phyloP scores from a whole-genome alignment of 2,329 filamentous ascomycete species.

The Aspergillus fructus region DNA sequence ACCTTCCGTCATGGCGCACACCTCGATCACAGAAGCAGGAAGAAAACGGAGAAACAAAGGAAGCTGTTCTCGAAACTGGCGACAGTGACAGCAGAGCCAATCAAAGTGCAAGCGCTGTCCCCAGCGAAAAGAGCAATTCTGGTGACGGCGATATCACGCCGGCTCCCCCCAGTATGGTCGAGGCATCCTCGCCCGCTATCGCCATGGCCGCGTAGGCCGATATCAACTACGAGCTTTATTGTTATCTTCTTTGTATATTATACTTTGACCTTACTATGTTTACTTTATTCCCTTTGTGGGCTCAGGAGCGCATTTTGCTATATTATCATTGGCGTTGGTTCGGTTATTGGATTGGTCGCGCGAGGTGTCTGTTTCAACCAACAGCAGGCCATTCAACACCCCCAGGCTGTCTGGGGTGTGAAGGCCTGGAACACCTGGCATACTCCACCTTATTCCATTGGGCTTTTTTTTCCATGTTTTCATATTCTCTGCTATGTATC shows the following conservation, averaged over 20 bases:
- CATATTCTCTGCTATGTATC: neutral
- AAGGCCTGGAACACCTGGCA: neutral
- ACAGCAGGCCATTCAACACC: neutral
- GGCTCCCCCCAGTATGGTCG: constrained; percentile 47
- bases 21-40: constrained; percentile 40
- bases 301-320: constrained; percentile 7
- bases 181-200: constrained; percentile 53
- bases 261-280: constrained; percentile 11
- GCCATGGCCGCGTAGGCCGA: constrained; percentile 36
- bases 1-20: constrained; percentile 78
- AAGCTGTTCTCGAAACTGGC: constrained; percentile 55
- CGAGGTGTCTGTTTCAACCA: neutral
- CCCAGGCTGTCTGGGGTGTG: neutral
- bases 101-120: constrained; percentile 55
- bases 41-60: constrained; percentile 60
- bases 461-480: neutral
- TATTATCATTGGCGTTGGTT: constrained; percentile 10
- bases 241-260: constrained; percentile 28
- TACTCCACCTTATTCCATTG: neutral
- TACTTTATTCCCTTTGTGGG: constrained; percentile 2
- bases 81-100: constrained; percentile 59
- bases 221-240: neutral
- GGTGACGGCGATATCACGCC: constrained; percentile 49
- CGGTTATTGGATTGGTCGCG: constrained; percentile 12
- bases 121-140: constrained; percentile 61